Conservation (phyloP, 2,329 filamentous ascomycete genomes). For the Lachnellula cervina region DNA sequence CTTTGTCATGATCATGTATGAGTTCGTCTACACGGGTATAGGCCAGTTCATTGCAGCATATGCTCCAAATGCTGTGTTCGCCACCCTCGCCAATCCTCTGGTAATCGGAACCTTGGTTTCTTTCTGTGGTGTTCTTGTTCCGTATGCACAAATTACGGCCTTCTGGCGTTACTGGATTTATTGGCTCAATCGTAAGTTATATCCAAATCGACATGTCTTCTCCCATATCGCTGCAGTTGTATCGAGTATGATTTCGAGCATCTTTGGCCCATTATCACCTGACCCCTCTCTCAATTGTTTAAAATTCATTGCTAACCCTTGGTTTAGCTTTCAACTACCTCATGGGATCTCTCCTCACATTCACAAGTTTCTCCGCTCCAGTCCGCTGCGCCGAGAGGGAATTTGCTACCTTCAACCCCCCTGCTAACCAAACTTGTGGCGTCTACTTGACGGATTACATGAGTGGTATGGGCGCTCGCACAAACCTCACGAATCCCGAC, state of each 20-base stretch:
- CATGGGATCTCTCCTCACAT: constrained; percentile 51
- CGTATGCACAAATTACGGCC: constrained; percentile 53
- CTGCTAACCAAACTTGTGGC: constrained; percentile 50
- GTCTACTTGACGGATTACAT: constrained; percentile 53
- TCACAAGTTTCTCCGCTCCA: constrained; percentile 43
- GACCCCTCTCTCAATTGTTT: no score
- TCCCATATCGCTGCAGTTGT: background rate
- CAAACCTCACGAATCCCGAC: constrained; percentile 56
- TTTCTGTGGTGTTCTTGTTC: constrained; percentile 73
- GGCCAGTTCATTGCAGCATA: constrained; percentile 61
- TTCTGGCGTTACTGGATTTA: constrained; percentile 58
- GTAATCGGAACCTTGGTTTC: constrained; percentile 55
- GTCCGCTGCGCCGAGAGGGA: constrained; percentile 45
- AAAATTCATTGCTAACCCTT: no score
- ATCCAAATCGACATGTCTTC: background rate
- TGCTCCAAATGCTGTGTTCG: constrained; percentile 56
- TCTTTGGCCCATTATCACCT: no score
- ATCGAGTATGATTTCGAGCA: no score
- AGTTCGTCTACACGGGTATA: constrained; percentile 56
- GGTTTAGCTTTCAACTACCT: constrained; percentile 52
- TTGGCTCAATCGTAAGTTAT: constrained; percentile 44
- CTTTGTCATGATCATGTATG: constrained; percentile 54
- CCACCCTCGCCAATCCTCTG: constrained; percentile 52
- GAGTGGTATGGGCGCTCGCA: constrained; percentile 39
- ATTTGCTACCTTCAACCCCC: constrained; percentile 39